Evolutionary conservation across 2,329 filamentous ascomycete genomes (phyloP).

Genomic region (Penicillium capsulatum): DNA sequence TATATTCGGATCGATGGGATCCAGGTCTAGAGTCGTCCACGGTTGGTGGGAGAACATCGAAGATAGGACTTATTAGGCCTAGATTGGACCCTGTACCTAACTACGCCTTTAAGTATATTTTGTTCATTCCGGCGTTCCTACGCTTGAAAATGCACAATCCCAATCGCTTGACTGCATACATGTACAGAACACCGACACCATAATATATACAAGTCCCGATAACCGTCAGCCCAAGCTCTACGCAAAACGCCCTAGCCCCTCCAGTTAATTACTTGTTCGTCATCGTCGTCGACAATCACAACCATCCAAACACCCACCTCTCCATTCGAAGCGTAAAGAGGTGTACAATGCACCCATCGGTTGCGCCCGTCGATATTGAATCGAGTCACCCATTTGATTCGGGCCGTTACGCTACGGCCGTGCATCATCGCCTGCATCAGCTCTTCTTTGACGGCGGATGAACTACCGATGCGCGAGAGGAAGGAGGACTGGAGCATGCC

Average conservation of each 20-base stretch:
- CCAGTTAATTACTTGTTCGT: conserved; percentile 21
- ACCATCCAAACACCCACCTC: conserved; percentile 75
- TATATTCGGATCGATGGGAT: conserved; percentile 8
- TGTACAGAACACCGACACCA: neutral
- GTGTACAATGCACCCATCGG: conserved; percentile 75
- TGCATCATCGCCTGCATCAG: conserved; percentile 59
- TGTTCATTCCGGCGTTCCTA: no score
- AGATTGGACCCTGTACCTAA: no score
- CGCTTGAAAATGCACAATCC: no score
- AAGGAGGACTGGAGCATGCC: conserved; percentile 61
- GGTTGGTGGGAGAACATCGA: no score
- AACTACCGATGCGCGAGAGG: conserved; percentile 45
- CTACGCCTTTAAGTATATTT: no score
- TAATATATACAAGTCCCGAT: neutral
- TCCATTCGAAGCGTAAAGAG: conserved; percentile 62
- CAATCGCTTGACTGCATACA: no score
- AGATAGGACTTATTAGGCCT: no score
- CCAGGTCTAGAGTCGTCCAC: no score
- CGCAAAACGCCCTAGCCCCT: conserved; percentile 4
- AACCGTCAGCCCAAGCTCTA: no score
- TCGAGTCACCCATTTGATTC: conserved; percentile 64
- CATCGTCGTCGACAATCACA: conserved; percentile 65
- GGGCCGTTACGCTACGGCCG: conserved; percentile 68
- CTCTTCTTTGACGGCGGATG: conserved; percentile 50
- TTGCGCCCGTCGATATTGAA: conserved; percentile 55